These are phyloP conservation scores for Eucalyptus cloeziana DNA, from an alignment of 345 rosid species.

Conservation along the genomic window DNA sequence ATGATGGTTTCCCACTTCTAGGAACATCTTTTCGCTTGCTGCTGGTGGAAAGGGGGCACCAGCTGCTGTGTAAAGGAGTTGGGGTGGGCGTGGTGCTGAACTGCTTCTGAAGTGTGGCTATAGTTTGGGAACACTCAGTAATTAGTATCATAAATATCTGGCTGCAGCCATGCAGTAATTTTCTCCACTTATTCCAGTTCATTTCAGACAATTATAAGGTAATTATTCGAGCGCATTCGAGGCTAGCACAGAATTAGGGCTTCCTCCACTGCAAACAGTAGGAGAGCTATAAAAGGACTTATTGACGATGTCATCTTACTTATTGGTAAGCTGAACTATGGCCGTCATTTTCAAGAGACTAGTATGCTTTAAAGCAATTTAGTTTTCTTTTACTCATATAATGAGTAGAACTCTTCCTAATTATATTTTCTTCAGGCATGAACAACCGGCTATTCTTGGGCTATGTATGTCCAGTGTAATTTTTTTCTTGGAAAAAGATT, in stretches of 20 bases:
- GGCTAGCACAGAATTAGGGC: constrained; percentile 31
- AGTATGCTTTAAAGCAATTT: neutral
- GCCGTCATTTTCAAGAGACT: neutral
- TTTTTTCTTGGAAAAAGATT: neutral
- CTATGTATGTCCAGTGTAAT: neutral
- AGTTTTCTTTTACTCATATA: neutral
- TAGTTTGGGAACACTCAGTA: neutral
- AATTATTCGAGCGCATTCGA: constrained; percentile 24
- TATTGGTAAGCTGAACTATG: constrained; percentile 11
- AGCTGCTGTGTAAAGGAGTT: neutral
- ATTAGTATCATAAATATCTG: neutral
- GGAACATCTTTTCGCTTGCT: neutral
- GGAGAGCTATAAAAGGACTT: constrained; percentile 29
- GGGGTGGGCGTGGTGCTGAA: neutral
- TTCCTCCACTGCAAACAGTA: constrained; percentile 29
- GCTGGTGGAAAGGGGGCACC: neutral
- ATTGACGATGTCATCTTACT: constrained; percentile 25
- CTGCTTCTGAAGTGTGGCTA: neutral
- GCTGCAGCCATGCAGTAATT: neutral
- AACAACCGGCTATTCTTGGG: neutral
- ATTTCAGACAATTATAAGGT: constrained; percentile 10
- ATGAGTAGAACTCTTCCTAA: neutral
- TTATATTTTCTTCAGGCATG: neutral
- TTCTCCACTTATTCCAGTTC: neutral
- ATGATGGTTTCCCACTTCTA: neutral